These are phyloP conservation scores for Fragilariopsis cylindrus DNA, from an alignment of 108 stramenopile genomes.

Conservation along the genomic window DNA sequence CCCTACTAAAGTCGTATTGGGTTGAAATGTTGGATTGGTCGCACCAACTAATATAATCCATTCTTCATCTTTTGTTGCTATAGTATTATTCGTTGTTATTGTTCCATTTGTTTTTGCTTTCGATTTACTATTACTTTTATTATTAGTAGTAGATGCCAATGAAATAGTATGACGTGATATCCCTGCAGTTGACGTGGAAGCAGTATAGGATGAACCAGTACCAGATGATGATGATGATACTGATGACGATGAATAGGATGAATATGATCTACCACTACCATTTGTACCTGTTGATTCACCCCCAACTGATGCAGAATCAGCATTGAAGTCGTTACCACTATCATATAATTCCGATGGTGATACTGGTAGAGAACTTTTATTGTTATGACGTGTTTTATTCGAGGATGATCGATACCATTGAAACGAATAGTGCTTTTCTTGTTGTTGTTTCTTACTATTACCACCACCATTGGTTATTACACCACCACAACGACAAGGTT, in stretches of 20 bases:
- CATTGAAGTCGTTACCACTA: background rate
- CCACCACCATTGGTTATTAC: background rate
- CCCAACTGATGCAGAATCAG: constrained; percentile 3
- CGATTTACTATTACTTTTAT: background rate
- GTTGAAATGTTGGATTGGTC: constrained; percentile 59
- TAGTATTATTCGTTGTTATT: background rate
- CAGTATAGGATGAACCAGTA: background rate
- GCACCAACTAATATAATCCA: constrained; percentile 62
- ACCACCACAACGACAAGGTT: constrained; percentile 23
- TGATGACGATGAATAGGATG: background rate
- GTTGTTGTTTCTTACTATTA: background rate
- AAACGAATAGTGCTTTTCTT: constrained; percentile 25
- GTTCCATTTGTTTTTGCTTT: background rate
- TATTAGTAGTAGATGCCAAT: background rate
- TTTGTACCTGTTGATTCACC: background rate
- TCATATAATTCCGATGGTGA: background rate
- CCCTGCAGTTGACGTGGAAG: constrained; percentile 7
- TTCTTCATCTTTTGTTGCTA: constrained; percentile 10
- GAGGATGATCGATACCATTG: constrained; percentile 62
- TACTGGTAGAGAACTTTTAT: background rate
- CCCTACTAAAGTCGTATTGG: constrained; percentile 60
- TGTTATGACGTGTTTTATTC: background rate
- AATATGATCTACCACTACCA: background rate
- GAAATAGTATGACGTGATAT: constrained; percentile 6
- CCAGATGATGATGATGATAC: background rate